Base-by-base conservation (phyloP, 2,329 filamentous ascomycete species). In the Calonectria multiphialidica region DNA sequence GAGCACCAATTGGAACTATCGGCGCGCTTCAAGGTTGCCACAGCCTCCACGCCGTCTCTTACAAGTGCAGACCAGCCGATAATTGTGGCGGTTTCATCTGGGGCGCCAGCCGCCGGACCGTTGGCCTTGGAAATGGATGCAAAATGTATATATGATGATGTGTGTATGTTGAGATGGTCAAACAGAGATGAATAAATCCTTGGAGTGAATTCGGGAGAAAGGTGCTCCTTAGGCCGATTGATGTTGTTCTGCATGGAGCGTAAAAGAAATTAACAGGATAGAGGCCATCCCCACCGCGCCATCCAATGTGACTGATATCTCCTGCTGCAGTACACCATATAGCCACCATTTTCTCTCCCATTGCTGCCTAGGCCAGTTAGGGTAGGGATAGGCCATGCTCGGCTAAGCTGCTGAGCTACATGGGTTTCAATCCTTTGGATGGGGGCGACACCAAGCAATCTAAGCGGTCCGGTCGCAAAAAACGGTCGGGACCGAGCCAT, bases 61-160 rank as follows among this genome's bases (percentile, higher is more conserved):
- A 28, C n/a, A 13, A 1, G 18, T 62, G n/a, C 42, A 35, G 18
- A 42, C 37, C n/a, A 35, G 9, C 18, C 13, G 37, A 40, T 55
- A 7, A 13, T 9, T 25, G 30, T 68, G 59, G 59, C 35, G 23
- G 57, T 69, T 35, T 64, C 66, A 69, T 45, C 30, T 64, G 45
- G 23, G 16, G 18, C 62, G 25, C 15, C 16, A 35, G n/a, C 35
- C 18, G 25, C 37, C 23, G 8, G 25, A 44, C 30, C 28, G 37
- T 30, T 4, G n/a, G 35, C 40, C 8, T 15, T 23, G n/a, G 45
- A 30, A 40, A 21, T 33, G 25, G n/a, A 59, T 12, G 12, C 53
- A 40, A 37, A 10, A 10, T 15, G 35, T 37, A 12, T 37, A 37
- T 37, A 3, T 5, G 35, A 5, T 3, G 13, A 5, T 8, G 12